phyloP scores from a whole-genome alignment of 192 early-diverging fungal species.

The Coemansia sp. region DNA sequence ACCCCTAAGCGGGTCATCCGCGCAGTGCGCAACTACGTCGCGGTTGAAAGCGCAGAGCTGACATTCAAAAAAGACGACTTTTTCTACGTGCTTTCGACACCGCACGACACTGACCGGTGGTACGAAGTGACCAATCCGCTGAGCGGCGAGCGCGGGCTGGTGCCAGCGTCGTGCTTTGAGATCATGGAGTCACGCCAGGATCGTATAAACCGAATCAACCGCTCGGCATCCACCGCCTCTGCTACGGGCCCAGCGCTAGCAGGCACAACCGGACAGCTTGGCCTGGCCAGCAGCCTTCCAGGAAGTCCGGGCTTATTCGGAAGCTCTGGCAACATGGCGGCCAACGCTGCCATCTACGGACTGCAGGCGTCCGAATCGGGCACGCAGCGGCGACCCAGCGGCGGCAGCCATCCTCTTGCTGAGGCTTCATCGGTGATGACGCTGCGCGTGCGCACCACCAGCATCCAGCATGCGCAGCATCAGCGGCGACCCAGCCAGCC shows the following conservation, averaged over 20 bases:
- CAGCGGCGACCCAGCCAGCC: slow-evolving; percentile 37
- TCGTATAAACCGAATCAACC: slow-evolving; percentile 50
- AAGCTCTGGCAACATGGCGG: neutral
- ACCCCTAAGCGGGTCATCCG: slow-evolving; percentile 75
- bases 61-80: slow-evolving; percentile 76
- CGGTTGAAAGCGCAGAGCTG: slow-evolving; percentile 61
- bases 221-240: slow-evolving; percentile 45
- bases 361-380: slow-evolving; percentile 15
- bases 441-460: slow-evolving; percentile 51
- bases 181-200: slow-evolving; percentile 58
- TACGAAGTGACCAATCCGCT: slow-evolving; percentile 76
- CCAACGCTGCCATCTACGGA: slow-evolving; percentile 10
- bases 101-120: slow-evolving; percentile 71
- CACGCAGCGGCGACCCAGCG: slow-evolving; percentile 34
- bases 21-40: slow-evolving; percentile 67
- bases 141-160: slow-evolving; percentile 67
- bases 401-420: slow-evolving; percentile 11
- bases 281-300: slow-evolving; percentile 32
- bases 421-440: slow-evolving; percentile 27
- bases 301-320: neutral
- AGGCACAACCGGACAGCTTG: slow-evolving; percentile 17
- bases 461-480: slow-evolving; percentile 31
- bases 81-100: slow-evolving; percentile 68
- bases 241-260: slow-evolving; percentile 10
- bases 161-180: slow-evolving; percentile 73